Base-by-base conservation (phyloP, 768 basidiomycete genomes). In the Xanthoconium purpureum region DNA sequence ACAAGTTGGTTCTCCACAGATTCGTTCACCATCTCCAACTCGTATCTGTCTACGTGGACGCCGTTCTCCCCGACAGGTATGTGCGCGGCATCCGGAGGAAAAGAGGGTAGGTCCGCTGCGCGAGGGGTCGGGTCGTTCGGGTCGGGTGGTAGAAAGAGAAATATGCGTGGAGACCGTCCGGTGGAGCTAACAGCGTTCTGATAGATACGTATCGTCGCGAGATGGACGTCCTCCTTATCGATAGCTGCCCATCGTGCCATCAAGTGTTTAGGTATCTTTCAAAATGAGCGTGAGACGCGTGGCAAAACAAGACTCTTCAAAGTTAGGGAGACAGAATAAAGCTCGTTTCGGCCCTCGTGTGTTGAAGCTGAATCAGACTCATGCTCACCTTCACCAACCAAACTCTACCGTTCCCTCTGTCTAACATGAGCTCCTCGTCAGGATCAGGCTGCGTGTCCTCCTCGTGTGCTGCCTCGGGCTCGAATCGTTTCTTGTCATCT, bases 131-230 rank as follows among this genome's bases (percentile, higher is more conserved):
- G 72, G 63, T 84, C 80, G 13, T 75, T 76, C 1, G 69, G 72
- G 63, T 83, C 79, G 0, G 84, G 82, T 5, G 87, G 85, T 0
- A 87, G 77, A 60, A 86, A 84, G 46, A 89, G 80, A 49, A 88
- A 72, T 53, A 89, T 89, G 48, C 84, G 81, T 0, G 82, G 79
- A 45, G 79, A 80, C 48, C 76, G 76, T 47, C 75, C 80, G 1
- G 71, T 73, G 8, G 79, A 69, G 15, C 71, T 71, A 37, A 76
- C 71, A 17, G 76, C 71, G 42, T 76, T 71, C 47, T 77, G 77
- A 73, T 93, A 96, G 13, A 97, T 85, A 1, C 94, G 84, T 51
- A 98, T 81, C 9, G 87, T 89, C 8, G 92, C 95, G 1, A 97
- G 81, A 58, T 92, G 87, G 4, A 89, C 74, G 58, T 88, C 89